Percentiles rank a stretch among this genome's conserved stretches.
These are phyloP conservation scores for Neurospora intermedia DNA, from an alignment of 495 filamentous ascomycete species.

Conservation along the genomic window DNA sequence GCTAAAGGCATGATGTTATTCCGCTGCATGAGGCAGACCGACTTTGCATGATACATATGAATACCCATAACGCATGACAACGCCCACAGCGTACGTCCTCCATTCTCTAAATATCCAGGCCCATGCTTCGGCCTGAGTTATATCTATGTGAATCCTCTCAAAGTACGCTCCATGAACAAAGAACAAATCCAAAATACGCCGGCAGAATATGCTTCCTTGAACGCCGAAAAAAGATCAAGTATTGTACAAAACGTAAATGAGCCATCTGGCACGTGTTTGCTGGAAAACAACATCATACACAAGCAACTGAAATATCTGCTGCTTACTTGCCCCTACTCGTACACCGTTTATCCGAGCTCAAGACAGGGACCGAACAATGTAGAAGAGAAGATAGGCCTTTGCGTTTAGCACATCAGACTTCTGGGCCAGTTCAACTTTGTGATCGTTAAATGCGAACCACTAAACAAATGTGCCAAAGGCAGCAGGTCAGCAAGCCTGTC, in stretches of 20 bases:
- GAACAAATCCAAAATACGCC: neutral
- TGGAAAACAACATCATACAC: neutral
- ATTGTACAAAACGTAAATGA: neutral
- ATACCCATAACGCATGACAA: neutral
- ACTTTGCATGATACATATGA: neutral
- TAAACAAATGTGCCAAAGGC: slow-evolving; percentile 16
- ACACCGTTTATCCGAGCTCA: neutral
- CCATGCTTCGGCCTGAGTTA: neutral
- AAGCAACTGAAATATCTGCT: neutral
- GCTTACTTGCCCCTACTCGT: neutral
- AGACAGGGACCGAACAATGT: slow-evolving; percentile 56
- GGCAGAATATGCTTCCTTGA: neutral
- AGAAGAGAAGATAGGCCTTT: slow-evolving; percentile 82
- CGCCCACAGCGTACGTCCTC: neutral
- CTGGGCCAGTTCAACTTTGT: slow-evolving; percentile 67
- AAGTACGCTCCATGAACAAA: neutral
- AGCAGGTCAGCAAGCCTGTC: neutral
- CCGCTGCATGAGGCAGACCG: neutral
- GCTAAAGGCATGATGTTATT: neutral
- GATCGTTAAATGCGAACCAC: slow-evolving; percentile 92
- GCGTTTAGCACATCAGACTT: slow-evolving; percentile 71
- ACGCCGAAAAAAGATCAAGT: neutral
- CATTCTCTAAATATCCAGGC: neutral
- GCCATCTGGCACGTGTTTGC: neutral
- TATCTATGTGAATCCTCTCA: neutral